A percentile compares a stretch with the other conserved stretches of the same genome.
Evolutionary conservation across 2,329 filamentous ascomycete genomes (phyloP).

Genomic region (Cercospora sojina): DNA sequence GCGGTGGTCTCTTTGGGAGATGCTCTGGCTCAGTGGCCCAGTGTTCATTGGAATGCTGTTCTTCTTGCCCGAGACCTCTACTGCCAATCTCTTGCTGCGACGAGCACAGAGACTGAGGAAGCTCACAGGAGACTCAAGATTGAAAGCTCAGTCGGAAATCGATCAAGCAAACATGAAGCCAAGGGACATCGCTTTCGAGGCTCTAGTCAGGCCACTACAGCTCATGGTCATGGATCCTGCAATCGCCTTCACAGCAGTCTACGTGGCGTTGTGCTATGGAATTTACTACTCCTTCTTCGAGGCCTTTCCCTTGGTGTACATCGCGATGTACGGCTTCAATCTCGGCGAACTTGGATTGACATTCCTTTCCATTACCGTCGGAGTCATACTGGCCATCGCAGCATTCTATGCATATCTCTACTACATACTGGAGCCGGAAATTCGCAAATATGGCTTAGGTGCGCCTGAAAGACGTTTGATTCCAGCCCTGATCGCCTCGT

Average conservation of each 20-base stretch:
- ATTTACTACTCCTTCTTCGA: conserved; percentile 41
- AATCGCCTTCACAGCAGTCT: conserved; percentile 36
- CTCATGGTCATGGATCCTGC: conserved; percentile 38
- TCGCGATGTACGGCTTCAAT: conserved; percentile 43
- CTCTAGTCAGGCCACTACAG: conserved; percentile 49
- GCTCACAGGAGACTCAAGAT: conserved; percentile 55
- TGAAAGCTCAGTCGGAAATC: conserved; percentile 64
- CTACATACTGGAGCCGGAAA: conserved; percentile 32
- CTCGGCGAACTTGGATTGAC: conserved; percentile 38
- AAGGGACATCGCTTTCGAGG: conserved; percentile 51
- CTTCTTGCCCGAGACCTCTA: conserved; percentile 61
- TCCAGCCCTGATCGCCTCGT: conserved; percentile 31
- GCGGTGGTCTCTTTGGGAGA: conserved; percentile 66
- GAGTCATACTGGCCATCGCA: conserved; percentile 30
- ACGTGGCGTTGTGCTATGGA: conserved; percentile 38
- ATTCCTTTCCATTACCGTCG: conserved; percentile 38
- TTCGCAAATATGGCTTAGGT: conserved; percentile 25
- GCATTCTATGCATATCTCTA: conserved; percentile 32
- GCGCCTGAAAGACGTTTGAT: conserved; percentile 33
- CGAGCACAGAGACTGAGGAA: conserved; percentile 62
- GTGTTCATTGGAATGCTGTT: conserved; percentile 60
- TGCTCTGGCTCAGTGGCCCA: conserved; percentile 61
- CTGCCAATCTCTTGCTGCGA: conserved; percentile 59
- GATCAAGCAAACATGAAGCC: conserved; percentile 57
- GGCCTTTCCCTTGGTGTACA: conserved; percentile 45